Evolutionary conservation across 2,329 filamentous ascomycete species (phyloP), one percentile per base, ranked within the genome.

Genomic region (Basipetospora sp.): DNA sequence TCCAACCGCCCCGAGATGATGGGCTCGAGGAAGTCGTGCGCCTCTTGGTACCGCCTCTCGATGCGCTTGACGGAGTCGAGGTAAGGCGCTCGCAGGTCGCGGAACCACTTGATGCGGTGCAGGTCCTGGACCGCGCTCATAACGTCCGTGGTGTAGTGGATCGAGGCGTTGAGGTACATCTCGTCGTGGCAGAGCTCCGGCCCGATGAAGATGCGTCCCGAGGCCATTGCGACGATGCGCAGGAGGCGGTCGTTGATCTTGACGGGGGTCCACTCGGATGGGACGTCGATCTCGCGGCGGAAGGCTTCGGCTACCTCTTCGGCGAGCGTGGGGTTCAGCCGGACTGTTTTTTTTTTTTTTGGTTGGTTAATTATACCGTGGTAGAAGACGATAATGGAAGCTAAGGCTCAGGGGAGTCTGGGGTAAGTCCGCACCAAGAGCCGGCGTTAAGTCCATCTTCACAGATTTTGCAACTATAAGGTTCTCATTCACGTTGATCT

Each of bases 161-260:
- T 64, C n/a, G 60, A 56, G 4, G 59, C 53, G 28, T 66, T 55
- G 3, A 68, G 47, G 45, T 67, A 69, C 18, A 55, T 51, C 28
- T 63, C 60, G 3, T 55, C 47, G 22, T 58, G 61, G 43, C 61
- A 64, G 1, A 67, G 54, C 36, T 66, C 62, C 1, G 60, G 48
- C 4, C 65, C 65, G 19, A 69, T 53, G 36, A 69, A 69, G 19
- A 68, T 49, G 9, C 60, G 53, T 3, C 65, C 65, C 0, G 62
- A 65, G 1, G 62, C 56, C 41, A 59, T 59, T 34, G 60, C 62
- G 1, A 70, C 58, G 28, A 68, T 58, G 14, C 60, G 59, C 3
- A 66, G 52, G 4, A 69, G 46, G 8, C 51, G 54, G 8, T 51
- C 41, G 49, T 61, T 54, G 22, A 64, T 56, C n/a, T 55, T 55